Conservation (phyloP, 1,284 basidiomycete genomes). For the Puccinia brachypodii region DNA sequence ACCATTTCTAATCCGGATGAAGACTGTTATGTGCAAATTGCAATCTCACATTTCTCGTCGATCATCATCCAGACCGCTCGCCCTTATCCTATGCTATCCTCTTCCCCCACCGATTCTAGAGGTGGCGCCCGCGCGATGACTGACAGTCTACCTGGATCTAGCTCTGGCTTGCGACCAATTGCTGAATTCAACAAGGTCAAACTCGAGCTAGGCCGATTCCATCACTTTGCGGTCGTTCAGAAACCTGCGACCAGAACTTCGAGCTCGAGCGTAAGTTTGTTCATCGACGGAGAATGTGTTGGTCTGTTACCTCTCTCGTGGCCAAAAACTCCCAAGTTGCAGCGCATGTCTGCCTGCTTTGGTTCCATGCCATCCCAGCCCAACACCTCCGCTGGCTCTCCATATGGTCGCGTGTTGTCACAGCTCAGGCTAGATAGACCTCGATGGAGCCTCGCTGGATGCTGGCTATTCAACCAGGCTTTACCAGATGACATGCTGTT, state of each 20-base stretch:
- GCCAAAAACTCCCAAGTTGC: slow-evolving; percentile 18
- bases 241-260: slow-evolving; percentile 21
- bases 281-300: slow-evolving; percentile 32
- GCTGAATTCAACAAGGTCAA: slow-evolving; percentile 26
- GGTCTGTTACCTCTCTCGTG: background rate
- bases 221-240: slow-evolving; percentile 47
- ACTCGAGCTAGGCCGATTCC: slow-evolving; percentile 24
- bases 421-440: background rate
- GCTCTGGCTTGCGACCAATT: background rate
- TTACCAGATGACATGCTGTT: slow-evolving; percentile 43
- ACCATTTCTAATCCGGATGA: slow-evolving; percentile 41
- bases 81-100: background rate
- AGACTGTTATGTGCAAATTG: slow-evolving; percentile 32
- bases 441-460: slow-evolving; percentile 34
- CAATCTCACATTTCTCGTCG: slow-evolving; percentile 23
- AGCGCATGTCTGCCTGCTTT: slow-evolving; percentile 36
- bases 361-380: slow-evolving; percentile 10
- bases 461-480: slow-evolving; percentile 44
- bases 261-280: slow-evolving; percentile 20
- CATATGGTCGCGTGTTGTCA: background rate
- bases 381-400: background rate
- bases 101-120: background rate
- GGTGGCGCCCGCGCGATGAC: background rate
- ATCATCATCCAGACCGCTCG: slow-evolving; percentile 35
- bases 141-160: background rate